Conservation (phyloP, 2,329 filamentous ascomycete genomes). For the Pyrenophora seminiperda region DNA sequence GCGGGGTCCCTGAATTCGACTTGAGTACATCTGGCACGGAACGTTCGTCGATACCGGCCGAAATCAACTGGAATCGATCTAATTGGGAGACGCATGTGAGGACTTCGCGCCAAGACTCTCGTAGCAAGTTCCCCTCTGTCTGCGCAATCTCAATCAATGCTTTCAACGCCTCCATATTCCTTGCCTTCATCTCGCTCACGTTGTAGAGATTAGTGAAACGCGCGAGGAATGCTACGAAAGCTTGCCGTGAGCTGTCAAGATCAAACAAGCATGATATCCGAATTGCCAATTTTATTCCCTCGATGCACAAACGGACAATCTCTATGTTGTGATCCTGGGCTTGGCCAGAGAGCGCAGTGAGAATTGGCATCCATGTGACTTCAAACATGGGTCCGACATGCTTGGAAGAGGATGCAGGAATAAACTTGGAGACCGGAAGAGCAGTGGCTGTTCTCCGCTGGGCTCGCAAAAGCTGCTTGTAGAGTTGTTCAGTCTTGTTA, state of each 20-base stretch:
- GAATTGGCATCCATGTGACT: slow-evolving; percentile 98
- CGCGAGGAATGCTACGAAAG: slow-evolving; percentile 89
- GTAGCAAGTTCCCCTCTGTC: slow-evolving; percentile 87
- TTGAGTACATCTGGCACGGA: slow-evolving; percentile 85
- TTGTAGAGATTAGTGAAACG: slow-evolving; percentile 97
- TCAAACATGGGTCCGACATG: slow-evolving; percentile 99
- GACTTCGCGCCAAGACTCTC: slow-evolving; percentile 93
- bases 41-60: slow-evolving; percentile 90
- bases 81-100: slow-evolving; percentile 95
- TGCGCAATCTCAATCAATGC: slow-evolving; percentile 89
- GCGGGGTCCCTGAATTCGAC: slow-evolving; percentile 66
- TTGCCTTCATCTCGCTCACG: slow-evolving; percentile 89
- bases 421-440: slow-evolving; percentile 72
- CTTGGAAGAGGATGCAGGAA: slow-evolving; percentile 89
- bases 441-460: slow-evolving; percentile 81
- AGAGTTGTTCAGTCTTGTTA: slow-evolving; percentile 79
- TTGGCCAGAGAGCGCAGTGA: slow-evolving; percentile 90
- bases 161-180: slow-evolving; percentile 94
- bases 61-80: slow-evolving; percentile 92
- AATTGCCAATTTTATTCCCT: slow-evolving; percentile 93
- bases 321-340: slow-evolving; percentile 95
- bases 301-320: slow-evolving; percentile 88
- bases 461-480: slow-evolving; percentile 89
- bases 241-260: slow-evolving; percentile 87
- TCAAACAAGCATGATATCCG: slow-evolving; percentile 93